phyloP scores from a whole-genome alignment of 495 filamentous ascomycete genomes.

The Achaetomiella virescens region DNA sequence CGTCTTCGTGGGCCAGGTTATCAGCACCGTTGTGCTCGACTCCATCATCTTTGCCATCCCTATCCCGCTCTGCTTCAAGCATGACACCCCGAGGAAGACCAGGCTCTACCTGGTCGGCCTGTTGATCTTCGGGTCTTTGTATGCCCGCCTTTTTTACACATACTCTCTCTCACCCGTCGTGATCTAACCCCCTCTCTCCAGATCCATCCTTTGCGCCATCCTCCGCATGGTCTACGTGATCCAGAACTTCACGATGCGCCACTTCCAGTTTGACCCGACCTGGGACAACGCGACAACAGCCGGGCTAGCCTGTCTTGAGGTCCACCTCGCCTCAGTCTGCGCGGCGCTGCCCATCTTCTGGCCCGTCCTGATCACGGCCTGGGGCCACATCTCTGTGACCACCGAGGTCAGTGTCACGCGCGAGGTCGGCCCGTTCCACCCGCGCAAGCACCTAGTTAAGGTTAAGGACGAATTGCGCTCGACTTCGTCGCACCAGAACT shows the following conservation, averaged over 20 bases:
- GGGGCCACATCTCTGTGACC: constrained; percentile 28
- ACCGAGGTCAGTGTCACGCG: constrained; percentile 26
- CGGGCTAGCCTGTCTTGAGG: constrained; percentile 24
- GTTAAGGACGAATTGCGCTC: neutral
- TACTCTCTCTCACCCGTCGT: constrained; percentile 22
- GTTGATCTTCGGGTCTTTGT: constrained; percentile 18
- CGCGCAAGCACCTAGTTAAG: neutral
- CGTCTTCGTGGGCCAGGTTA: constrained; percentile 20
- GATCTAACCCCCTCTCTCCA: neutral
- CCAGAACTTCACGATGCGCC: neutral
- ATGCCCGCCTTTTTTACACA: constrained; percentile 10
- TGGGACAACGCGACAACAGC: constrained; percentile 27
- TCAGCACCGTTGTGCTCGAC: constrained; percentile 23
- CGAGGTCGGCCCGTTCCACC: constrained; percentile 9
- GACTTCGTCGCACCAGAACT: neutral
- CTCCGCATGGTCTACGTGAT: neutral
- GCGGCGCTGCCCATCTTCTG: constrained; percentile 31
- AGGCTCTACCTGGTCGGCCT: constrained; percentile 18
- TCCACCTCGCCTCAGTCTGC: constrained; percentile 25
- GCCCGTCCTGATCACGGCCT: constrained; percentile 15
- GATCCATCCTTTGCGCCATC: constrained; percentile 11
- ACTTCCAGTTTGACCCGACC: constrained; percentile 18
- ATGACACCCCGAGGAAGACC: constrained; percentile 6
- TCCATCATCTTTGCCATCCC: constrained; percentile 25
- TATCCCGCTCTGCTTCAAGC: constrained; percentile 23